Percentiles rank a stretch among this genome's conserved stretches.
These are phyloP conservation scores for Exophiala spinifera DNA, from an alignment of 2,329 filamentous ascomycete genomes.

Conservation along the genomic window DNA sequence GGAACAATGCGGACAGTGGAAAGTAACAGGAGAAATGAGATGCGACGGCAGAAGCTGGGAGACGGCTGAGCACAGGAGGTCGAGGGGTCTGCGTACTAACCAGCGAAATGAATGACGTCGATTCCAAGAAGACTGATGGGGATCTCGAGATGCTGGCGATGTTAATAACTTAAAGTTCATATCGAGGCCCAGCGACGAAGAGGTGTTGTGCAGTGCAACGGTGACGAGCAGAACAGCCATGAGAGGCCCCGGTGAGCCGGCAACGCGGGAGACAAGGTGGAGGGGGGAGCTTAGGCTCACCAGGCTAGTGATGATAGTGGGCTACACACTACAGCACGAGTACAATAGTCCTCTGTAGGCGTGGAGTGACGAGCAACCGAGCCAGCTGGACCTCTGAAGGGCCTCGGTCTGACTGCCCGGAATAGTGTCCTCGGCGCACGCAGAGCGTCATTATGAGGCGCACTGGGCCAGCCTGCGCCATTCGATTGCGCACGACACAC, in stretches of 20 bases:
- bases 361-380: background rate
- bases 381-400: background rate
- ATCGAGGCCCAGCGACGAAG: background rate
- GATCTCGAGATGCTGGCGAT: conserved; percentile 4
- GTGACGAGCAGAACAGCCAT: background rate
- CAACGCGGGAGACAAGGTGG: conserved; percentile 12
- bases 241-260: too few species aligned
- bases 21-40: conserved; percentile 13
- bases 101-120: conserved; percentile 26
- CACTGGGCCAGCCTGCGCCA: too few species aligned
- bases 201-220: conserved; percentile 18
- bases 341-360: too few species aligned
- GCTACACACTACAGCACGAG: too few species aligned
- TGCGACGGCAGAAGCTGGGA: conserved; percentile 9
- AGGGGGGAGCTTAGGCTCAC: too few species aligned
- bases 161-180: too few species aligned
- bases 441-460: too few species aligned
- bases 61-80: background rate
- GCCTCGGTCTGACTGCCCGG: too few species aligned
- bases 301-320: background rate
- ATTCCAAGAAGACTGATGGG: conserved; percentile 10
- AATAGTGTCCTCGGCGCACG: too few species aligned
- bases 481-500: too few species aligned
- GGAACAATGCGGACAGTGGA: conserved; percentile 5
- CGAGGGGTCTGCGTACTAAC: background rate